A percentile compares a stretch with the other conserved stretches of the same genome.
phyloP scores from a whole-genome alignment of 2,329 filamentous ascomycete genomes.

The Monosporascus ibericus region DNA sequence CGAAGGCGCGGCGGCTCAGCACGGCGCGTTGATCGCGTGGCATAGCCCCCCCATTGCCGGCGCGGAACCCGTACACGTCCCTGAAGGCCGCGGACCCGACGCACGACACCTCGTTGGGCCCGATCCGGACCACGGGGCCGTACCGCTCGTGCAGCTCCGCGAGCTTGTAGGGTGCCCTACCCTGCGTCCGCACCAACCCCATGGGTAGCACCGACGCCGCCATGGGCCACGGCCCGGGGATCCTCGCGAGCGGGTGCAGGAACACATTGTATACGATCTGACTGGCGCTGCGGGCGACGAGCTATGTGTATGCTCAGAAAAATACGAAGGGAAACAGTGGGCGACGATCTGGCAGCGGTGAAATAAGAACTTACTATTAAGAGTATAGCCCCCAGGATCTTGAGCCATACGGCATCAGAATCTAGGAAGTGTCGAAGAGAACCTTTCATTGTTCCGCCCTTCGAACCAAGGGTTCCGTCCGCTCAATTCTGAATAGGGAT shows the following conservation, averaged over 20 bases:
- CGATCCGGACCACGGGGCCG: constrained; percentile 37
- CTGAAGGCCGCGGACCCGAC: constrained; percentile 26
- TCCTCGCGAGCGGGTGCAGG: constrained; percentile 9
- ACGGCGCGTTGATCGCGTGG: constrained; percentile 9
- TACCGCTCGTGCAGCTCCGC: constrained; percentile 25
- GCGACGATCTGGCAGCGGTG: too few relatives aligned
- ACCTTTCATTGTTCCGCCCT: too few relatives aligned
- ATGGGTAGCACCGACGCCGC: constrained; percentile 9
- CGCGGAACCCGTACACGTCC: constrained; percentile 29
- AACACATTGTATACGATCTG: constrained; percentile 11
- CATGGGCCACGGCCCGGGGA: constrained; percentile 12
- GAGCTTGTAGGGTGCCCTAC: constrained; percentile 6
- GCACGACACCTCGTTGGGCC: constrained; percentile 32
- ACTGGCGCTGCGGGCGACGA: constrained; percentile 3
- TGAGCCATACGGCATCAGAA: not conserved
- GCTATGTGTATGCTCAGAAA: not conserved
- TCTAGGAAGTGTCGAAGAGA: too few relatives aligned
- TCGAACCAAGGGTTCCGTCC: too few relatives aligned
- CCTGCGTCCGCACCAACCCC: constrained; percentile 5
- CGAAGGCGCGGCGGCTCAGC: constrained; percentile 5
- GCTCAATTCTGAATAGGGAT: too few relatives aligned
- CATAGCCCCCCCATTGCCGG: constrained; percentile 10
- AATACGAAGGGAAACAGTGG: too few relatives aligned
- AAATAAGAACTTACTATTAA: not conserved
- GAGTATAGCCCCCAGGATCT: not conserved